These are phyloP conservation scores for Scheffersomyces titani DNA, from an alignment of 1,139 yeast genomes.

Conservation along the genomic window DNA sequence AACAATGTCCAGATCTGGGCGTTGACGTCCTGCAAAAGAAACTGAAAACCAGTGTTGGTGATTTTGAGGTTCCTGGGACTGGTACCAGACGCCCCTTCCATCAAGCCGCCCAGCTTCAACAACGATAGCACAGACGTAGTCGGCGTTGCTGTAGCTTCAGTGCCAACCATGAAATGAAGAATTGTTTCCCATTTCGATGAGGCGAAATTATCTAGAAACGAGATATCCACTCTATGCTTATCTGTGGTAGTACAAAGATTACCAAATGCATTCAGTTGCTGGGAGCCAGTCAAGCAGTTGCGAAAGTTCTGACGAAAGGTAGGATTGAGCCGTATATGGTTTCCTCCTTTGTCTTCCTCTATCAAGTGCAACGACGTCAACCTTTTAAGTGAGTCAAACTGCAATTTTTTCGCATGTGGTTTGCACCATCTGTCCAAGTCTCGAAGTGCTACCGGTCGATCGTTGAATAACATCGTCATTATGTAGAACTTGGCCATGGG, in stretches of 20 bases:
- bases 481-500: conserved; percentile 86
- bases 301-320: conserved; percentile 75
- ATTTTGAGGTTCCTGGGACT: conserved; percentile 56
- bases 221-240: conserved; percentile 54
- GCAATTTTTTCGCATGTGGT: conserved; percentile 52
- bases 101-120: conserved; percentile 74
- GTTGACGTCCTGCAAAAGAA: conserved; percentile 85
- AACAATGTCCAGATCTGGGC: conserved; percentile 94
- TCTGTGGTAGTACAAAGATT: conserved; percentile 34
- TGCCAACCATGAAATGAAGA: conserved; percentile 96
- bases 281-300: conserved; percentile 83
- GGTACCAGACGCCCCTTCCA: conserved; percentile 61
- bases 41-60: conserved; percentile 92
- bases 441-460: conserved; percentile 64
- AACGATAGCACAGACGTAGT: conserved; percentile 67
- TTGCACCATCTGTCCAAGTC: conserved; percentile 80
- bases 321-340: conserved; percentile 63
- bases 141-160: conserved; percentile 66
- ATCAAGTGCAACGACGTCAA: conserved; percentile 75
- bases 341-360: conserved; percentile 59
- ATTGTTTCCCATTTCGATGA: conserved; percentile 92
- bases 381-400: conserved; percentile 78
- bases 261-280: conserved; percentile 48
- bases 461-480: conserved; percentile 84
- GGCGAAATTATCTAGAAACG: conserved; percentile 78